Evolutionary conservation across 441 rosid genomes (phyloP).

Genomic region (Pelargonium citronellum): DNA sequence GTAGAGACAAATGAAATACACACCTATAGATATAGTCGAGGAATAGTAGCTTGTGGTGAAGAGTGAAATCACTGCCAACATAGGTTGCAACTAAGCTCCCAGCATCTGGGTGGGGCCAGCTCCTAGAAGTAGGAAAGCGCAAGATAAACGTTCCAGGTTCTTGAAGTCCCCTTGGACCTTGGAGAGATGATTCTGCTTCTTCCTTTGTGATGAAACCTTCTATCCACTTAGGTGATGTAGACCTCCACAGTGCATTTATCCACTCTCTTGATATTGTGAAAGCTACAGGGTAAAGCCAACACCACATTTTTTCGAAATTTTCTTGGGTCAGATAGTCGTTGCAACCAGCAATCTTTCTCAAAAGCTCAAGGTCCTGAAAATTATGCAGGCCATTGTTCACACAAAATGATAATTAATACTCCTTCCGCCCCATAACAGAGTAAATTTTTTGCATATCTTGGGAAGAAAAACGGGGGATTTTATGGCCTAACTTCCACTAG

Average conservation of each 20-base stretch:
- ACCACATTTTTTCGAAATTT: slow-evolving; percentile 81
- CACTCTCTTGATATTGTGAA: slow-evolving; percentile 50
- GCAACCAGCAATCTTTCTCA: slow-evolving; percentile 69
- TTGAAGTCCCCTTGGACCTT: slow-evolving; percentile 55
- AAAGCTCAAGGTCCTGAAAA: slow-evolving; percentile 59
- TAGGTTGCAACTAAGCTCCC: slow-evolving; percentile 74
- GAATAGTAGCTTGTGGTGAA: slow-evolving; percentile 58
- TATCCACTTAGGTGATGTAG: slow-evolving; percentile 64
- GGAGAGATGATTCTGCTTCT: slow-evolving; percentile 86
- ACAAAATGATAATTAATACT: slow-evolving; percentile 4
- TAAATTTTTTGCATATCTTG: no score
- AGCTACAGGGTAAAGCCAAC: slow-evolving; percentile 85
- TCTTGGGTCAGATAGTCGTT: slow-evolving; percentile 62
- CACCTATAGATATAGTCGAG: slow-evolving; percentile 50
- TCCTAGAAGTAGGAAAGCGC: slow-evolving; percentile 78
- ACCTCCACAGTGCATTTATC: slow-evolving; percentile 55
- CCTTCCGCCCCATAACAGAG: not conserved
- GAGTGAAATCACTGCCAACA: slow-evolving; percentile 49
- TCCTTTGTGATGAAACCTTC: slow-evolving; percentile 84
- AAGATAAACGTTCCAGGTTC: slow-evolving; percentile 81
- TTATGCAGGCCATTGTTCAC: not conserved
- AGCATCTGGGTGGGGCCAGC: slow-evolving; percentile 97
- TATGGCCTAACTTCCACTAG: no score
- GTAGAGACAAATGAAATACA: not conserved
- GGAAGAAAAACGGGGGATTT: no score